These are phyloP conservation scores for Eucalyptus pumila DNA, from an alignment of 345 rosid species.

Conservation along the genomic window DNA sequence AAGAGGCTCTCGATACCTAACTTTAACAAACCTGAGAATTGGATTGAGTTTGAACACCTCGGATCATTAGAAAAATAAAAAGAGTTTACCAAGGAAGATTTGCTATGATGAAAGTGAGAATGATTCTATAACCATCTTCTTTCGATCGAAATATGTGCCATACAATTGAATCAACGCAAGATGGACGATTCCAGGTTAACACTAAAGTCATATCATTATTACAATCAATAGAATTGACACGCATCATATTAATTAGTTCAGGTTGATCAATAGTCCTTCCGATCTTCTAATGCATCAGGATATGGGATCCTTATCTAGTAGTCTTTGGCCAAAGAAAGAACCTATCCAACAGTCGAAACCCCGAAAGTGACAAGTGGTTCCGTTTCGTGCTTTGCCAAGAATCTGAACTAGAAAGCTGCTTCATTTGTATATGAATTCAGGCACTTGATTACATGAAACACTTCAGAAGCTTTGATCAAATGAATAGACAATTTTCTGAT, in stretches of 20 bases:
- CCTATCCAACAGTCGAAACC: neutral
- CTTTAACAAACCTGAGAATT: neutral
- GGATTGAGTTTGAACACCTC: neutral
- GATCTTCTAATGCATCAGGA: neutral
- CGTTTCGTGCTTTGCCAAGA: neutral
- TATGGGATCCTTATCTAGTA: neutral
- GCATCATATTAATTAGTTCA: neutral
- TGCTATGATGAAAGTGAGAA: neutral
- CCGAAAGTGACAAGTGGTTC: neutral
- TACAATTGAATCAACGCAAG: neutral
- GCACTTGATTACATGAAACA: neutral
- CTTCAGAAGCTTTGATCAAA: neutral
- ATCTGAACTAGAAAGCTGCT: neutral
- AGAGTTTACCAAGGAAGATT: neutral
- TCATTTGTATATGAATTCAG: neutral
- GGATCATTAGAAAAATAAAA: neutral
- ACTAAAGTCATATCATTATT: neutral
- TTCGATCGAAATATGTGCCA: neutral
- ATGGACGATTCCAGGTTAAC: neutral
- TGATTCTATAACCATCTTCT: neutral
- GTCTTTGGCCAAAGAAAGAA: neutral
- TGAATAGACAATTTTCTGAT: neutral
- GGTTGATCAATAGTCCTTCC: neutral
- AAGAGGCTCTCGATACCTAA: neutral
- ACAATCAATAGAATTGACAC: neutral